phyloP scores from a whole-genome alignment of 164 flowering plant species.

The Piper betle region DNA sequence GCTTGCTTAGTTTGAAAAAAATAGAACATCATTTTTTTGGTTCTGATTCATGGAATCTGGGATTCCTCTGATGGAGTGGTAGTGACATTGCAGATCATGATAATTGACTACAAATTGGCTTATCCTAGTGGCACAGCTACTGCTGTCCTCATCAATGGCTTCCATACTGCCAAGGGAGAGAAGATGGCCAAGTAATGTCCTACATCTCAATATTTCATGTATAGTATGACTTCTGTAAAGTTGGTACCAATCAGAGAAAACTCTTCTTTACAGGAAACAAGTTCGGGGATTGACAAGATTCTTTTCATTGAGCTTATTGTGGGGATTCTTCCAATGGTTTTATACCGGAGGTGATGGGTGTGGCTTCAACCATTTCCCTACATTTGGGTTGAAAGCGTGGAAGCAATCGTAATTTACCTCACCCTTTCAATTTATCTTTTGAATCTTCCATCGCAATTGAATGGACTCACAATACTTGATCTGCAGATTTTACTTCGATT shows the following conservation, averaged over 20 bases:
- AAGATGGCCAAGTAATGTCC: slow-evolving; percentile 37
- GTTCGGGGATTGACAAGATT: slow-evolving; percentile 13
- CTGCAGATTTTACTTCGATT: slow-evolving; percentile 76
- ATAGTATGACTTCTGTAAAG: background rate
- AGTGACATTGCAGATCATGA: slow-evolving; percentile 33
- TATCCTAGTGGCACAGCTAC: slow-evolving; percentile 71
- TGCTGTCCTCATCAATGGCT: slow-evolving; percentile 51
- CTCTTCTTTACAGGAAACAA: slow-evolving; percentile 13
- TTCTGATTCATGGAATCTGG: no score
- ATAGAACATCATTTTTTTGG: no score
- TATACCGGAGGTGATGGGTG: slow-evolving; percentile 15
- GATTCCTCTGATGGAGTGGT: background rate
- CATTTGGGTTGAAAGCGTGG: slow-evolving; percentile 18
- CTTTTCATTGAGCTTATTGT: slow-evolving; percentile 17
- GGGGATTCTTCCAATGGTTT: slow-evolving; percentile 26
- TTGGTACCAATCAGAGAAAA: background rate
- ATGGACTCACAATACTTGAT: background rate
- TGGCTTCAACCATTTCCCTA: slow-evolving; percentile 17
- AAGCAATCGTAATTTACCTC: background rate
- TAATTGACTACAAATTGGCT: slow-evolving; percentile 45
- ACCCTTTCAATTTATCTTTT: background rate
- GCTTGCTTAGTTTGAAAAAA: no score
- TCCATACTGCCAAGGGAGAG: slow-evolving; percentile 55
- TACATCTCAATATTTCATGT: background rate
- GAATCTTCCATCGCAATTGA: background rate